These are phyloP conservation scores for Trifolium subterraneum DNA, from an alignment of 306 rosid genomes.

Conservation along the genomic window DNA sequence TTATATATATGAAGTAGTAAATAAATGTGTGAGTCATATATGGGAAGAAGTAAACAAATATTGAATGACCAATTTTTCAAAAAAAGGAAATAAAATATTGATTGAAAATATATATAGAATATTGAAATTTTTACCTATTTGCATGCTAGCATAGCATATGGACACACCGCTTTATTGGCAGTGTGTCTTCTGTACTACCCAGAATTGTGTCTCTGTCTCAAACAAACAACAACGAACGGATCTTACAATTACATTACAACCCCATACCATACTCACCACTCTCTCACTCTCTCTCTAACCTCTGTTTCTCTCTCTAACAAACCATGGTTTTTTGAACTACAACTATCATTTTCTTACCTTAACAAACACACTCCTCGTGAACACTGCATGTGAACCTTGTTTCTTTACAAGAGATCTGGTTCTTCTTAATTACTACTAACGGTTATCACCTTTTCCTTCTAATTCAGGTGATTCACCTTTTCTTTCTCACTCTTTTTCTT, in stretches of 20 bases:
- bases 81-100: neutral
- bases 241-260: constrained; percentile 50
- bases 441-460: constrained; percentile 51
- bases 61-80: neutral
- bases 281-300: constrained; percentile 19
- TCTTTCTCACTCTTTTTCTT: constrained; percentile 12
- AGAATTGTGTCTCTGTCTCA: constrained; percentile 53
- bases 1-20: no score
- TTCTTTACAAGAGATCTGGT: constrained; percentile 64
- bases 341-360: constrained; percentile 55
- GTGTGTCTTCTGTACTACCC: constrained; percentile 51
- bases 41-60: neutral
- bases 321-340: constrained; percentile 36
- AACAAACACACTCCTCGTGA: constrained; percentile 60
- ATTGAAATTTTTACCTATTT: constrained; percentile 6
- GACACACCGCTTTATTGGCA: constrained; percentile 73
- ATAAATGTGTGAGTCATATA: no score
- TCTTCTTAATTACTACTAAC: constrained; percentile 56
- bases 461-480: constrained; percentile 70
- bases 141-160: constrained; percentile 67
- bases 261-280: constrained; percentile 21
- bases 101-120: constrained; percentile 2
- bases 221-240: constrained; percentile 53
- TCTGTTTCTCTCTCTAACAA: constrained; percentile 18
- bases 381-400: constrained; percentile 83